Evolutionary conservation across 73 alveolate genomes (phyloP).

Genomic region (Stentor roeselii): DNA sequence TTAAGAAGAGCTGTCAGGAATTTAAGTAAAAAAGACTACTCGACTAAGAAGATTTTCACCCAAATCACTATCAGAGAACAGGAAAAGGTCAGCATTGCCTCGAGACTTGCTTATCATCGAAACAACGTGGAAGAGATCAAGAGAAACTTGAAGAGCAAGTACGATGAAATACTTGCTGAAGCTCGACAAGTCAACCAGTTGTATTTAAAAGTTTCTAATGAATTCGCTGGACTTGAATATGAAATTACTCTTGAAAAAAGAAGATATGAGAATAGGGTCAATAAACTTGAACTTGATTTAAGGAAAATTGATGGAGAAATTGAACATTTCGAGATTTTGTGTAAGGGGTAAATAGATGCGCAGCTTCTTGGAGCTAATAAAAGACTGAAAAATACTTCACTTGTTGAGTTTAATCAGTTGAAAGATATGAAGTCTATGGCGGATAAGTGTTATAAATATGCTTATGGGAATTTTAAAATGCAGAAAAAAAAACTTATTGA

Average conservation of each 20-base stretch:
- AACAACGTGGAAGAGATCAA: neutral
- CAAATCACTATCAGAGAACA: no score
- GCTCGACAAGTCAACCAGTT: neutral
- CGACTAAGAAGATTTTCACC: neutral
- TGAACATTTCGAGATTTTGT: neutral
- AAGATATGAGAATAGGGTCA: neutral
- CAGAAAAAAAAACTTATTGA: neutral
- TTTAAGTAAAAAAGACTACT: neutral
- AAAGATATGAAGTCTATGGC: neutral
- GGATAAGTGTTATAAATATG: neutral
- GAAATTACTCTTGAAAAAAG: neutral
- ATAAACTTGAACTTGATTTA: neutral
- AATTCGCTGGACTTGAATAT: neutral
- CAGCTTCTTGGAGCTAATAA: neutral
- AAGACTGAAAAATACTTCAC: neutral
- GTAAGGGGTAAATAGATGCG: neutral
- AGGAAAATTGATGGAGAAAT: neutral
- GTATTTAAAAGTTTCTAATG: neutral
- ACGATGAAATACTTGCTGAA: neutral
- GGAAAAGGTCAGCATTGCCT: neutral
- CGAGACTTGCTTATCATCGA: neutral
- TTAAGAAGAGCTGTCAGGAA: neutral
- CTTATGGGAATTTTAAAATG: neutral
- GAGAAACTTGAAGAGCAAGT: neutral
- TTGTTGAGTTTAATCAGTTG: neutral